Base-by-base conservation (phyloP, 306 rosid species). In the Fragaria vesca region DNA sequence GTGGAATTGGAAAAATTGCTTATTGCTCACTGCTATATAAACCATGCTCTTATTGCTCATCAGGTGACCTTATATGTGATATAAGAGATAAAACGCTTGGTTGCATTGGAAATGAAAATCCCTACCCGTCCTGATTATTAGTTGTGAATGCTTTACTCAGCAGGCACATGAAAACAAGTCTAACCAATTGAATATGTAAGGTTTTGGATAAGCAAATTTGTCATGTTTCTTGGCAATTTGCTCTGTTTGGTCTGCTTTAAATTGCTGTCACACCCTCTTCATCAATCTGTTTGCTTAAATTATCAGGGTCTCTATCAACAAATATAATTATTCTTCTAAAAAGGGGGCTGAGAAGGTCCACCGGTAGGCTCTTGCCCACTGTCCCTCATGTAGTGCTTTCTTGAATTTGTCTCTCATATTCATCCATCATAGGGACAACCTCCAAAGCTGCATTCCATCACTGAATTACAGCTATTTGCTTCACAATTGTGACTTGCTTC, bases 281-380 rank as follows among this genome's bases (percentile, higher is more conserved):
- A 63, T 69, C 43, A 28, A 71, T 75, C 74, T 62, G 30, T 66
- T 18, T 50, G 32, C 57, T 16, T 65, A 52, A 79, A 54, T 66
- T 73, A 82, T 86, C 78, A 80, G 66, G 12, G 86, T 88, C 89
- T 48, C 86, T 74, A 78, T 88, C 91, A 84, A 26, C 78, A 79
- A 38, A 69, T 78, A 51, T 80, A 71, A 79, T 76, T 84, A 51
- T 79, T 74, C 84, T 66, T 69, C 85, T 80, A 70, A 72, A 84
- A 63, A 76, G 75, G 13, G 78, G 20, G 61, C 67, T 75, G 67
- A n/a, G 32, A 75, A 32, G 91, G 88, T 78, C 90, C 93, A 81
- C 91, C 74, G 43, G 83, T 78, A 62, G 20, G 48, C 71, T 55
- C 80, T 61, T 85, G 83, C 54, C 80, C 70, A 66, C 60, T 79